A percentile compares a stretch with the other conserved stretches of the same genome.
phyloP scores from a whole-genome alignment of 140 eudicot species.

The Anethum foeniculum region DNA sequence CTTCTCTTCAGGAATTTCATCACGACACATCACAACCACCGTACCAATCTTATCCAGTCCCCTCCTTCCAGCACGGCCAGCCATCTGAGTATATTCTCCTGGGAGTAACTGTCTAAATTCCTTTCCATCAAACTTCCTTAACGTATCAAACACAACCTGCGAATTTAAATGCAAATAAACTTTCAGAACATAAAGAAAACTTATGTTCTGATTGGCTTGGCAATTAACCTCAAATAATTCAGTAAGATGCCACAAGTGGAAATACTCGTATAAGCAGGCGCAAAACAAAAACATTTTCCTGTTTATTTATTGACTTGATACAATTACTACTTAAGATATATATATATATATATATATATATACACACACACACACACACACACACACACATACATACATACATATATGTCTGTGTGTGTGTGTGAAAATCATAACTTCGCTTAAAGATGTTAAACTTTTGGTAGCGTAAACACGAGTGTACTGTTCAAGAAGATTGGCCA shows the following conservation, averaged over 20 bases:
- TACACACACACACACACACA: no score
- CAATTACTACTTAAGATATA: background rate
- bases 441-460: background rate
- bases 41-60: constrained; percentile 96
- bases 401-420: no score
- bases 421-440: background rate
- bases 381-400: no score
- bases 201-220: background rate
- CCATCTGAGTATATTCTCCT: constrained; percentile 99
- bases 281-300: background rate
- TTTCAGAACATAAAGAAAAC: constrained; percentile 1
- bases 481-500: background rate
- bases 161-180: constrained; percentile 12
- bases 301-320: background rate
- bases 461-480: background rate
- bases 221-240: background rate
- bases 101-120: constrained; percentile 87
- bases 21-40: constrained; percentile 91
- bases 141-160: constrained; percentile 93
- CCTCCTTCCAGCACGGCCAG: constrained; percentile 99
- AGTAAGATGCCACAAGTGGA: background rate
- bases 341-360: background rate
- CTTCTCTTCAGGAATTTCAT: constrained; percentile 79
- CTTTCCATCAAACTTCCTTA: constrained; percentile 94
- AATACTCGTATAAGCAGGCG: background rate